Evolutionary conservation across 2,329 filamentous ascomycete genomes (phyloP).

Genomic region (Penicillium sp.): DNA sequence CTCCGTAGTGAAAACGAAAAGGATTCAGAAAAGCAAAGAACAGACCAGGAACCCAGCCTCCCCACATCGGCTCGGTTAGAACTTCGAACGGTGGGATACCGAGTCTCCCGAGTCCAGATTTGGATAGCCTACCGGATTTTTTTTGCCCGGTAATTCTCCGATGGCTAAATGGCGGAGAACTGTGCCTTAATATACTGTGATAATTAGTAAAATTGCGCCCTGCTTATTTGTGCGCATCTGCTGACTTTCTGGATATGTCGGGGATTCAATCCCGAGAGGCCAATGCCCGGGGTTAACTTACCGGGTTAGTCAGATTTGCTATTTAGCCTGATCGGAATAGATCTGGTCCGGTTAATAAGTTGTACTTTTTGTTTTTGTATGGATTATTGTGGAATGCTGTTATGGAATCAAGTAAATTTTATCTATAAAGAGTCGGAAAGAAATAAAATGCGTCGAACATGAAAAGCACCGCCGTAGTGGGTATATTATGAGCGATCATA

Average conservation of each 20-base stretch:
- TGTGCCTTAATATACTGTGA: not conserved
- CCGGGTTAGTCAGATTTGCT: not conserved
- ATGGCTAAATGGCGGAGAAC: not conserved
- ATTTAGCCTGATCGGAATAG: not conserved
- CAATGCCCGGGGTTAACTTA: not conserved
- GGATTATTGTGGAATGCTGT: too few relatives aligned
- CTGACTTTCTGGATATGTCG: not conserved
- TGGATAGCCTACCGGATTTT: constrained; percentile 3
- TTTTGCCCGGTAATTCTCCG: constrained; percentile 5
- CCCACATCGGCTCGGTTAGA: constrained; percentile 14
- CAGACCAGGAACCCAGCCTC: constrained; percentile 3
- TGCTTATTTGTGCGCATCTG: not conserved
- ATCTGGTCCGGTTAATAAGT: not conserved
- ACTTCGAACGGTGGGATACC: constrained; percentile 6
- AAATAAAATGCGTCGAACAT: not conserved
- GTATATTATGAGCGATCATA: constrained; percentile 9
- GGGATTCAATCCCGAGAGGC: not conserved
- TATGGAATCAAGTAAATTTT: not conserved
- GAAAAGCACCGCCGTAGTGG: not conserved
- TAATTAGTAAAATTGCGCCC: not conserved
- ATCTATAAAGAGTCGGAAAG: not conserved
- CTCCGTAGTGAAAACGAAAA: not conserved
- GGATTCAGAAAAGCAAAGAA: not conserved
- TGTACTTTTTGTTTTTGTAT: not conserved
- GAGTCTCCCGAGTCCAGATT: constrained; percentile 9